Percentiles rank a stretch among this genome's conserved stretches.
These are phyloP conservation scores for Lactarius pseudohatsudake DNA, from an alignment of 768 basidiomycete genomes.

Conservation along the genomic window DNA sequence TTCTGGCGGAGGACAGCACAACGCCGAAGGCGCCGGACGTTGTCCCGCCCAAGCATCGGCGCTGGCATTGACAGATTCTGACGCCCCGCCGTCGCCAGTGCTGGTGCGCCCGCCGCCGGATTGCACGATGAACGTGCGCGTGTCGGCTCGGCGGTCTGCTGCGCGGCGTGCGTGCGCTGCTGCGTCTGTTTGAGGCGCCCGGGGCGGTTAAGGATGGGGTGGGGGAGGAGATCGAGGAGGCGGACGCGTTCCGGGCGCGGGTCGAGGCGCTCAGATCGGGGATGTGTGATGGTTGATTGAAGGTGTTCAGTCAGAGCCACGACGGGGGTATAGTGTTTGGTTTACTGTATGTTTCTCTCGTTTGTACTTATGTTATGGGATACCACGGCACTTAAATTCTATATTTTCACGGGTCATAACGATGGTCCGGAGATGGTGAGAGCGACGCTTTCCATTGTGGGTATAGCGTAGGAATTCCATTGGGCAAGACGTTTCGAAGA, in stretches of 20 bases:
- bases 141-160: slow-evolving; percentile 41
- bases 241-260: slow-evolving; percentile 69
- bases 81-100: slow-evolving; percentile 18
- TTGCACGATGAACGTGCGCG: slow-evolving; percentile 9
- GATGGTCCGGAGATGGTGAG: background rate
- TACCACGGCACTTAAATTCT: slow-evolving; percentile 4
- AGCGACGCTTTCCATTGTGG: no score
- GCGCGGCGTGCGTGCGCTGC: slow-evolving; percentile 52
- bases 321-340: slow-evolving; percentile 5
- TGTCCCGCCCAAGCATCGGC: slow-evolving; percentile 23
- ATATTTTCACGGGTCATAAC: background rate
- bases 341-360: background rate
- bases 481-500: no score
- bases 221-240: slow-evolving; percentile 46
- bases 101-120: slow-evolving; percentile 32
- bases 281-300: slow-evolving; percentile 88
- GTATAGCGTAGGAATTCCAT: no score
- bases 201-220: slow-evolving; percentile 31
- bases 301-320: slow-evolving; percentile 74
- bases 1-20: slow-evolving; percentile 11
- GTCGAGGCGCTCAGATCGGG: slow-evolving; percentile 84
- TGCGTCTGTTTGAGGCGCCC: slow-evolving; percentile 62
- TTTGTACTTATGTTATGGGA: slow-evolving; percentile 8
- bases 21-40: background rate
- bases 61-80: slow-evolving; percentile 7